Conservation (phyloP, 140 eudicot genomes). For the Anethum foeniculum region DNA sequence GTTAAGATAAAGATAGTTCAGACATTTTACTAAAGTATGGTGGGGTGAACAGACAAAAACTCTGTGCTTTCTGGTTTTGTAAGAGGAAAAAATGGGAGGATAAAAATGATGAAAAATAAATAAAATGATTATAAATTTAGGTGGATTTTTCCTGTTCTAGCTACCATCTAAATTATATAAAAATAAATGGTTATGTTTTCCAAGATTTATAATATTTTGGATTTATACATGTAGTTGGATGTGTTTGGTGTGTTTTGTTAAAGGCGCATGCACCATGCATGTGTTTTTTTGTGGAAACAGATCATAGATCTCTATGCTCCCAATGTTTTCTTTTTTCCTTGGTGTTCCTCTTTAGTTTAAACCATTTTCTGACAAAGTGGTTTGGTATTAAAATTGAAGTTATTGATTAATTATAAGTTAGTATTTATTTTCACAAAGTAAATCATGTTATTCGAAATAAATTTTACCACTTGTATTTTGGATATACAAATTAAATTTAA, state of each 20-base stretch:
- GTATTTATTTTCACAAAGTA: no score
- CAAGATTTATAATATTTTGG: neutral
- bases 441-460: no score
- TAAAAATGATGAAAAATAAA: no score
- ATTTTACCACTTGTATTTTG: no score
- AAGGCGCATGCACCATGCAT: neutral
- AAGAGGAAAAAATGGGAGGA: neutral
- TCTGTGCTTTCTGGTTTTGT: neutral
- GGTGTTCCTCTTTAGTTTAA: neutral
- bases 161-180: neutral
- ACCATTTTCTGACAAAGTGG: neutral
- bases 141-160: no score
- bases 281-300: neutral
- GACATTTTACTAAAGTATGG: neutral
- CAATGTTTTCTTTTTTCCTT: neutral
- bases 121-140: no score
- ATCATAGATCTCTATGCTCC: neutral
- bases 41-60: neutral
- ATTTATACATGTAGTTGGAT: neutral
- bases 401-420: no score
- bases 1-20: constrained; percentile 16
- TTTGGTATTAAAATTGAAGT: neutral
- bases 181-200: neutral
- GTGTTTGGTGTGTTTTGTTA: neutral
- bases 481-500: no score